Base-by-base conservation (phyloP, 2,329 filamentous ascomycete species). In the Diaporthe ilicicola region DNA sequence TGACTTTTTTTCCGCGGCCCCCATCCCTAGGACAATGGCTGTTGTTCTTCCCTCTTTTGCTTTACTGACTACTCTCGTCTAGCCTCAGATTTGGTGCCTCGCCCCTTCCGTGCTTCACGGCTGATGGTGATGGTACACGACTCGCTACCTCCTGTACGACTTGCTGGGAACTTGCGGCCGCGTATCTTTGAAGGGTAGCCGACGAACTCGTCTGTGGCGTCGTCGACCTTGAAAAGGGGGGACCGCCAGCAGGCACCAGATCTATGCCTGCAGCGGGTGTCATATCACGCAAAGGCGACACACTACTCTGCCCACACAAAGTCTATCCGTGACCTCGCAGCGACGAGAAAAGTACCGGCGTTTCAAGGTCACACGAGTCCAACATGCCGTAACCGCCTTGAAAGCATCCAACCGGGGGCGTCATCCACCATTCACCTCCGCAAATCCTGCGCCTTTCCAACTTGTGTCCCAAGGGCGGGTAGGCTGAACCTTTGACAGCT, bases 121-220 rank as follows among this genome's bases (percentile, higher is more conserved):
- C 53, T 67, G 53, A 27, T 44, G 34, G 48, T 29, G 44, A 34
- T 51, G 34, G 54, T 53, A 67, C 64, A 67, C 53, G 39, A 56
- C 44, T 70, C 64, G 62, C 64, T 70, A 55, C 69, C 46, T 66
- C 27, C 42, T 70, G 69, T 70, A 34, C 64, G 34, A 70, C 69
- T 61, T 56, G 24, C 53, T 56, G 66, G 32, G 62, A 29, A 24
- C 42, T 54, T 24, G 65, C 65, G 51, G 69, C 50, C 29, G 44
- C 44, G 44, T 59, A 44, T 61, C 29, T 61, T 61, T 59, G 53
- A 24, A 50, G 34, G 53, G 48, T 24, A 62, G 10, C 27, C 29
- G 59, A 64, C 42, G 44, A 50, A n/a, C 59, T 64, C 59, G 59
- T 37, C 44, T 64, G 59, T 64, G 59, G 59, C 59, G 59, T 37